Percentiles rank a stretch among this genome's conserved stretches.
These are phyloP conservation scores for Fusarium chaquense DNA, from an alignment of 2,329 filamentous ascomycete species.

Conservation along the genomic window DNA sequence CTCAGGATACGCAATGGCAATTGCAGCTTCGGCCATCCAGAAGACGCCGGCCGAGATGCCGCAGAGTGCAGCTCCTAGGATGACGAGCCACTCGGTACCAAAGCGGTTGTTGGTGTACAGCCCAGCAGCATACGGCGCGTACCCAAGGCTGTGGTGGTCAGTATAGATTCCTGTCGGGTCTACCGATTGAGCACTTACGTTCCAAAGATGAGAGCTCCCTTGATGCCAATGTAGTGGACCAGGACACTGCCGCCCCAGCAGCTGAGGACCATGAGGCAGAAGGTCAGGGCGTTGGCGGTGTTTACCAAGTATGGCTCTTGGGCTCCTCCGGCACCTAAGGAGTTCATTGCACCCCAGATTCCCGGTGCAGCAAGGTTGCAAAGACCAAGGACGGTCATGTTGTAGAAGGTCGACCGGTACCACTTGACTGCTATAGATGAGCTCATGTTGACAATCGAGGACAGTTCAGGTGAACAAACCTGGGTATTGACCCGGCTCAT, in stretches of 20 bases:
- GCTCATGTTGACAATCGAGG: neutral
- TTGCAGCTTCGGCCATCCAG: conserved; percentile 81
- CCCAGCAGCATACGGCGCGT: conserved; percentile 77
- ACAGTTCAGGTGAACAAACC: neutral
- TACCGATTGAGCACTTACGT: conserved; percentile 58
- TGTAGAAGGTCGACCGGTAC: conserved; percentile 79
- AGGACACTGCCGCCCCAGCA: conserved; percentile 74
- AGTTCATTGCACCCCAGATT: conserved; percentile 81
- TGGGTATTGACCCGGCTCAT: neutral
- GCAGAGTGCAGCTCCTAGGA: conserved; percentile 76
- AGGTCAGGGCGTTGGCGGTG: conserved; percentile 76
- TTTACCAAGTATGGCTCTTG: conserved; percentile 68
- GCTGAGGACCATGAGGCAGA: conserved; percentile 78
- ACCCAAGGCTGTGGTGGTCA: conserved; percentile 64
- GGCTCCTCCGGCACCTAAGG: conserved; percentile 78
- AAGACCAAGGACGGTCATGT: conserved; percentile 76
- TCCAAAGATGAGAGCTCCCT: conserved; percentile 76
- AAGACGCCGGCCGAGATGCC: conserved; percentile 79
- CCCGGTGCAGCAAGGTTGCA: conserved; percentile 78
- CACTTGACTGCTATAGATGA: conserved; percentile 66
- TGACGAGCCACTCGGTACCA: conserved; percentile 75
- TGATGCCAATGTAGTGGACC: conserved; percentile 77
- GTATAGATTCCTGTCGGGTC: neutral
- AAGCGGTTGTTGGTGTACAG: conserved; percentile 79
- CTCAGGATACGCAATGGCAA: conserved; percentile 78